A percentile compares a stretch with the other conserved stretches of the same genome.
phyloP scores from a whole-genome alignment of 1,139 yeast species.

The Scheffersomyces illinoinensis region DNA sequence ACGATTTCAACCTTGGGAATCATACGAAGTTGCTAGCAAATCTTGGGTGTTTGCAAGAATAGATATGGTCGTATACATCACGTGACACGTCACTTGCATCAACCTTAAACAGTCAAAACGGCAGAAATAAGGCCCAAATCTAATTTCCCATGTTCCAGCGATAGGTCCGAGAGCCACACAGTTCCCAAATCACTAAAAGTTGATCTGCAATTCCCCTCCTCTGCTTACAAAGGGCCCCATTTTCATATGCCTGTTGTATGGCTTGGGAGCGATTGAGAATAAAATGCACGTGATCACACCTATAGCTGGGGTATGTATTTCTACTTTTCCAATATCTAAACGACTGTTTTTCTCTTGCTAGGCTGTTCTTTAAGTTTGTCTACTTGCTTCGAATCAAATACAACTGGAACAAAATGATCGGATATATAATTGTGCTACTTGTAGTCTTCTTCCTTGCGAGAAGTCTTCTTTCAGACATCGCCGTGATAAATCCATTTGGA shows the following conservation, averaged over 20 bases:
- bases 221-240: not conserved
- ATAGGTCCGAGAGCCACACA: not conserved
- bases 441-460: conserved; percentile 19
- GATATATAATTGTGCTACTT: conserved; percentile 19
- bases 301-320: not conserved
- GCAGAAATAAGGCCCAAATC: not conserved
- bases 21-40: no score
- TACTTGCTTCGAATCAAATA: not conserved
- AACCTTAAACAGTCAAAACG: not conserved
- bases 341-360: not conserved
- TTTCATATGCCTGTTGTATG: not conserved
- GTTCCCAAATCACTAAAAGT: not conserved
- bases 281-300: not conserved
- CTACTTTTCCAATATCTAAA: not conserved
- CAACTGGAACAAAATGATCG: conserved; percentile 12
- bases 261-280: no score
- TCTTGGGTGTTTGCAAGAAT: no score
- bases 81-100: not conserved
- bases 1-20: no score
- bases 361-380: not conserved
- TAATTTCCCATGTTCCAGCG: not conserved
- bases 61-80: not conserved
- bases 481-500: conserved; percentile 20
- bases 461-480: conserved; percentile 19
- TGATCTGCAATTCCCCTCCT: not conserved